These are phyloP conservation scores for Orbilia brochopaga DNA, from an alignment of 2,329 filamentous ascomycete species.

Conservation along the genomic window DNA sequence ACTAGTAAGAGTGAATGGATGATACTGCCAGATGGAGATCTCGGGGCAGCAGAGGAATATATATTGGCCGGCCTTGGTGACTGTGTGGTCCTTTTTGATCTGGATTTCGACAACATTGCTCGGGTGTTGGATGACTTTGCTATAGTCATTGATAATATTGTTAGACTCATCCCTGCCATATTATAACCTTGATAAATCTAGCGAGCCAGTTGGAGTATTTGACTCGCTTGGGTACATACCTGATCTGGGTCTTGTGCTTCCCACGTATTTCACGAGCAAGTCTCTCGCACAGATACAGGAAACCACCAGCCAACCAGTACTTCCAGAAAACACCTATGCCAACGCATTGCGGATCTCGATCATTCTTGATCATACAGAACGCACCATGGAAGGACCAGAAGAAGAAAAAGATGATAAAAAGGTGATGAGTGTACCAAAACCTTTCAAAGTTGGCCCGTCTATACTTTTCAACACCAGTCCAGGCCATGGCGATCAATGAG, in stretches of 20 bases:
- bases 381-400: slow-evolving; percentile 90
- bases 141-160: slow-evolving; percentile 8
- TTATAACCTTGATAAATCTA: neutral
- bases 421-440: slow-evolving; percentile 89
- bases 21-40: slow-evolving; percentile 86
- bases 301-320: slow-evolving; percentile 85
- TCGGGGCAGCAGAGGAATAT: slow-evolving; percentile 88
- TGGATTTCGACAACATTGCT: slow-evolving; percentile 89
- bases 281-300: slow-evolving; percentile 79
- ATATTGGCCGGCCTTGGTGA: slow-evolving; percentile 81
- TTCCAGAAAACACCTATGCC: slow-evolving; percentile 84
- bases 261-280: slow-evolving; percentile 79
- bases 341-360: slow-evolving; percentile 77
- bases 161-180: neutral
- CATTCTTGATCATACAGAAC: slow-evolving; percentile 88
- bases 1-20: slow-evolving; percentile 84
- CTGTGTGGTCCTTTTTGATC: slow-evolving; percentile 87
- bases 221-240: slow-evolving; percentile 14
- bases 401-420: slow-evolving; percentile 86
- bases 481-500: slow-evolving; percentile 76
- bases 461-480: slow-evolving; percentile 78
- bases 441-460: slow-evolving; percentile 82
- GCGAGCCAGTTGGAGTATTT: too few relatives aligned
- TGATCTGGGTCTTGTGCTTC: slow-evolving; percentile 82
- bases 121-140: slow-evolving; percentile 86